A percentile compares a stretch with the other conserved stretches of the same genome.
These are phyloP conservation scores for Pythium guiyangense DNA, from an alignment of 352 stramenopile genomes.

Conservation along the genomic window DNA sequence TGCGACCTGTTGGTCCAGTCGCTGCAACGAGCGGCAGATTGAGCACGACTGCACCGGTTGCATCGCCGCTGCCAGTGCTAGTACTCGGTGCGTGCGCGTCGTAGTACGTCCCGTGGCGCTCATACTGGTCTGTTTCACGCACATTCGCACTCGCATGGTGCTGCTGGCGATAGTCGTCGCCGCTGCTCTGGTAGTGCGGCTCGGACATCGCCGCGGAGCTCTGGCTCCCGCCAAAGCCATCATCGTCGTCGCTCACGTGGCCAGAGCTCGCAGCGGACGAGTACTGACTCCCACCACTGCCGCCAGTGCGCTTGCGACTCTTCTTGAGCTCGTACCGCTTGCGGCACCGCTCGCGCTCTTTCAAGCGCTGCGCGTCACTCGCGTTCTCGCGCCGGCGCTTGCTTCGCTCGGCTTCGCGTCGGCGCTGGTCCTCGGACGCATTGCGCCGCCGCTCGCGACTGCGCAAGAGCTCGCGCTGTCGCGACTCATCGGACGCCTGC, in stretches of 20 bases:
- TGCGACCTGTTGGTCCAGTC: too few relatives aligned
- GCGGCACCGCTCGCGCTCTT: constrained; percentile 62
- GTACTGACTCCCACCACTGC: neutral
- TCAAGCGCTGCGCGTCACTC: constrained; percentile 51
- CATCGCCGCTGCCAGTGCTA: too few relatives aligned
- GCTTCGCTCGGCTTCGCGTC: constrained; percentile 57
- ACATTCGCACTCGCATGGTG: too few relatives aligned
- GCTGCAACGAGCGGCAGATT: too few relatives aligned
- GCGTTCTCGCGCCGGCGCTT: constrained; percentile 48
- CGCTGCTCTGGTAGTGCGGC: too few relatives aligned
- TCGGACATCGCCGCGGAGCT: too few relatives aligned
- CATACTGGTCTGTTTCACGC: too few relatives aligned
- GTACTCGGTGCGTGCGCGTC: too few relatives aligned
- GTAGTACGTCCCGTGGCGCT: too few relatives aligned
- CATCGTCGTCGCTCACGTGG: constrained; percentile 1
- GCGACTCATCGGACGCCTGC: constrained; percentile 34
- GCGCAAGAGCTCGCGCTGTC: constrained; percentile 50
- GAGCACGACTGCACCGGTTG: too few relatives aligned
- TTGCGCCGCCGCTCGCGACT: constrained; percentile 55
- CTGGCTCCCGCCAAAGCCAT: neutral
- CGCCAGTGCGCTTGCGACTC: neutral
- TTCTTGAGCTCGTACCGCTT: constrained; percentile 66
- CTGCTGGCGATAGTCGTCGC: neutral
- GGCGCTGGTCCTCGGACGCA: constrained; percentile 58
- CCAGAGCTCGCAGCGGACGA: constrained; percentile 2